Base-by-base conservation (phyloP, 2,329 filamentous ascomycete species). In the Colletotrichum horii region DNA sequence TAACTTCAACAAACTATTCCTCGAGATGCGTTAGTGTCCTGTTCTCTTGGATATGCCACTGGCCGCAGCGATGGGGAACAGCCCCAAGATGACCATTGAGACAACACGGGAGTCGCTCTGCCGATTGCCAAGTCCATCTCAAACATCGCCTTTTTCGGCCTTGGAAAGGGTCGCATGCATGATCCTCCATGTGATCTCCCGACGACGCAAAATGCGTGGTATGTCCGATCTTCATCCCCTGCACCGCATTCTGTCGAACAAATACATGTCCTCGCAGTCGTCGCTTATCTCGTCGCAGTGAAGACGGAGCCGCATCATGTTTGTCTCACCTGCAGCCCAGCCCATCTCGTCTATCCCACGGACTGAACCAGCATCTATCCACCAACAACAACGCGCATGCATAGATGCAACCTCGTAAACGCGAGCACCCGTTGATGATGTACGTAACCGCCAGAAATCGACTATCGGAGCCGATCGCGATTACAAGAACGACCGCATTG, bases 101-200 rank as follows among this genome's bases (percentile, higher is more conserved):
- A 43, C 0, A 43, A 11, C 36, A 1, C 16, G 4, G 16, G 16
- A 48, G 19, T n/a, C 38, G 38, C 0, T 48, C 9, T 48, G 38
- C 38, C 0, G 38, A 2, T 0, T 12, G 38, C n/a, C 0, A n/a
- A n/a, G 36, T 0, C 4, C 19, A 12, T 48, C 38, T 48, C 0
- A 48, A 48, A 12, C 11, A 52, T 52, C n/a, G n/a, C 43, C 43
- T 0, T 22, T 48, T 52, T 52, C n/a, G n/a, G 43, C n/a, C 3
- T 52, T 7, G 11, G 4, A 52, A 52, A 22, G 43, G 43, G n/a
- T 52, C n/a, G 43, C 43, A 52, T 22, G 11, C n/a, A 52, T 22
- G 43, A 0, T 8, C 43, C 43, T 52, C 43, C 43, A 52, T 22
- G 43, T 52, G 43, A 52, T 52, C 43, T 52, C n/a, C n/a, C 43